Percentiles rank a stretch among this genome's conserved stretches.
Conservation (phyloP, 202 grass and related monocot species). For the Panicum hallii region DNA sequence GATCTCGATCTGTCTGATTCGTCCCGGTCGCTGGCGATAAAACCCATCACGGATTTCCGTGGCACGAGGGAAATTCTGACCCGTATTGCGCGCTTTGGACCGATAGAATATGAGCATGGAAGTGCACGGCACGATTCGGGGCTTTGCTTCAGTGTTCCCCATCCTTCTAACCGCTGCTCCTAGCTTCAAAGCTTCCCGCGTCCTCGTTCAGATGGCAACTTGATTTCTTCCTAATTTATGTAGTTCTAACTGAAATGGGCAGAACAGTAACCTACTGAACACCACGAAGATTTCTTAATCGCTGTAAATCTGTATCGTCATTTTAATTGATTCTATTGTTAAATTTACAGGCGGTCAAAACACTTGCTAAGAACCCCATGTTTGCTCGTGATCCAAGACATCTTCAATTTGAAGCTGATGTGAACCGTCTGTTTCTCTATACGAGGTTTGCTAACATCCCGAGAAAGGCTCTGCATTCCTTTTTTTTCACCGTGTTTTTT, state of each 20-base stretch:
- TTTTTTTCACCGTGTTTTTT: background rate
- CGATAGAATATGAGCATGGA: background rate
- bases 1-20: slow-evolving; percentile 46
- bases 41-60: background rate
- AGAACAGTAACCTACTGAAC: background rate
- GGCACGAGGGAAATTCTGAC: background rate
- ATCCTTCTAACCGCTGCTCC: background rate
- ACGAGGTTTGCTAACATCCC: slow-evolving; percentile 63
- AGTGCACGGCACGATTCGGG: background rate
- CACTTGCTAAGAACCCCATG: slow-evolving; percentile 64
- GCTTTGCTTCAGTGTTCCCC: background rate
- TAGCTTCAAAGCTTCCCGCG: background rate
- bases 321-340: slow-evolving; percentile 18
- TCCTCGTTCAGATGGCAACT: background rate
- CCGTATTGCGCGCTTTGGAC: background rate
- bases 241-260: background rate
- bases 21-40: background rate
- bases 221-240: background rate
- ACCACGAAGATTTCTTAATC: background rate
- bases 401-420: slow-evolving; percentile 86
- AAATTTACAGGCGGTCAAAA: slow-evolving; percentile 66
- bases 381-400: slow-evolving; percentile 84
- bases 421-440: slow-evolving; percentile 90
- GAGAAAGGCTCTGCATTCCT: background rate
- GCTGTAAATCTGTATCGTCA: background rate